Percentiles rank a stretch among this genome's conserved stretches.
phyloP scores from a whole-genome alignment of 1,284 basidiomycete genomes.

The Malassezia nana region DNA sequence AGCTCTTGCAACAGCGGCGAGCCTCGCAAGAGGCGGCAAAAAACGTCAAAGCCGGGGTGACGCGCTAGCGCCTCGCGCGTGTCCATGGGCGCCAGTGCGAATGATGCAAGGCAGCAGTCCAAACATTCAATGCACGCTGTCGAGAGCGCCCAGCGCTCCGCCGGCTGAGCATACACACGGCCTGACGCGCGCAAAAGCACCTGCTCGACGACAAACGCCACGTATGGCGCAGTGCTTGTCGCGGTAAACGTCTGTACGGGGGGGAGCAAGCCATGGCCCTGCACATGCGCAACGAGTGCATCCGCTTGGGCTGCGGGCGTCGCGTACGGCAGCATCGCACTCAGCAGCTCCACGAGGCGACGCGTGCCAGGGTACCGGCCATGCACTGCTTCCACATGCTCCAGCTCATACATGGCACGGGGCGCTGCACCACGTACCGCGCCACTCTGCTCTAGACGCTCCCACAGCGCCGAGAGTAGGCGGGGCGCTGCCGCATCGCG shows the following conservation, averaged over 20 bases:
- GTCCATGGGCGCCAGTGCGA: constrained; percentile 55
- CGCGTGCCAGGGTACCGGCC: constrained; percentile 75
- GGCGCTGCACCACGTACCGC: constrained; percentile 48
- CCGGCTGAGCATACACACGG: constrained; percentile 64
- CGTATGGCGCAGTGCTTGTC: constrained; percentile 53
- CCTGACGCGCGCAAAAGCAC: constrained; percentile 58
- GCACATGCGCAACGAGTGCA: constrained; percentile 20
- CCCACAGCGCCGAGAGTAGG: constrained; percentile 71
- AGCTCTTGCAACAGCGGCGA: constrained; percentile 63
- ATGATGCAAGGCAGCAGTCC: constrained; percentile 69
- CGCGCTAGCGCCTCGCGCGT: constrained; percentile 50
- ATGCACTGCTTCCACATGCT: constrained; percentile 70
- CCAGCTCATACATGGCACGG: constrained; percentile 56
- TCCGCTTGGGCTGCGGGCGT: constrained; percentile 7
- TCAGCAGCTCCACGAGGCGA: constrained; percentile 73
- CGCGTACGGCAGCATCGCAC: constrained; percentile 53
- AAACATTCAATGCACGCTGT: constrained; percentile 75
- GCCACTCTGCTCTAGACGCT: constrained; percentile 64
- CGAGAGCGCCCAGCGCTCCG: constrained; percentile 76
- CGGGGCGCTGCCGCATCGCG: constrained; percentile 43
- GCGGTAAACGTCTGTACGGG: not conserved
- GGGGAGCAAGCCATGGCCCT: constrained; percentile 4
- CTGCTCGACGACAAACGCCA: constrained; percentile 75
- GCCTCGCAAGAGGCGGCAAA: constrained; percentile 67
- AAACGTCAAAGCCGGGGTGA: constrained; percentile 80